A percentile compares a stretch with the other conserved stretches of the same genome.
Conservation (phyloP, 805 yeast genomes). For the Ogataea henricii region DNA sequence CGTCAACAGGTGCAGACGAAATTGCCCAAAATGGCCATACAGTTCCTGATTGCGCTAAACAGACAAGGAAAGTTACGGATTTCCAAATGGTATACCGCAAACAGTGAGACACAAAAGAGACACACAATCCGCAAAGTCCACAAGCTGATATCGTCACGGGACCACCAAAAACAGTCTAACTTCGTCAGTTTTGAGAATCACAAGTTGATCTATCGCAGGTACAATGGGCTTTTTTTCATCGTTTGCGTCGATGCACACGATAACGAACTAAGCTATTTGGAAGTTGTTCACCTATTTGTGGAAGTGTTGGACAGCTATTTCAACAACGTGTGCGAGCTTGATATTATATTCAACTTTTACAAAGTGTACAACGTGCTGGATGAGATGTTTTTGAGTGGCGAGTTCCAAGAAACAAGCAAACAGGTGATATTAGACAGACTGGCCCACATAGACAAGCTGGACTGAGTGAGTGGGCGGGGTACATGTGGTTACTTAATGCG, state of each 20-base stretch:
- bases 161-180: slow-evolving; percentile 69
- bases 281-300: slow-evolving; percentile 83
- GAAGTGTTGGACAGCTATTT: slow-evolving; percentile 86
- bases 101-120: slow-evolving; percentile 46
- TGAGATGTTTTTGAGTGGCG: slow-evolving; percentile 89
- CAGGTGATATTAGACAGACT: slow-evolving; percentile 64
- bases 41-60: slow-evolving; percentile 79
- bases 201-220: slow-evolving; percentile 81
- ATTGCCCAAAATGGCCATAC: slow-evolving; percentile 60
- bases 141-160: slow-evolving; percentile 76
- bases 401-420: slow-evolving; percentile 83
- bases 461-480: slow-evolving; percentile 31
- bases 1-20: too few species aligned
- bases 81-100: slow-evolving; percentile 65
- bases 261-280: slow-evolving; percentile 80
- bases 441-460: slow-evolving; percentile 62
- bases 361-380: slow-evolving; percentile 81
- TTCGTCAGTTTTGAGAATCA: slow-evolving; percentile 49
- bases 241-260: slow-evolving; percentile 77
- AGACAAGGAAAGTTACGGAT: slow-evolving; percentile 92
- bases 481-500: too few species aligned
- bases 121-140: slow-evolving; percentile 66
- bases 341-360: slow-evolving; percentile 87
- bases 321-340: slow-evolving; percentile 90
- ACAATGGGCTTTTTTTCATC: slow-evolving; percentile 91